Evolutionary conservation across 371 early-diverging fungal species (phyloP).

Genomic region (Haplosporangium sp.): DNA sequence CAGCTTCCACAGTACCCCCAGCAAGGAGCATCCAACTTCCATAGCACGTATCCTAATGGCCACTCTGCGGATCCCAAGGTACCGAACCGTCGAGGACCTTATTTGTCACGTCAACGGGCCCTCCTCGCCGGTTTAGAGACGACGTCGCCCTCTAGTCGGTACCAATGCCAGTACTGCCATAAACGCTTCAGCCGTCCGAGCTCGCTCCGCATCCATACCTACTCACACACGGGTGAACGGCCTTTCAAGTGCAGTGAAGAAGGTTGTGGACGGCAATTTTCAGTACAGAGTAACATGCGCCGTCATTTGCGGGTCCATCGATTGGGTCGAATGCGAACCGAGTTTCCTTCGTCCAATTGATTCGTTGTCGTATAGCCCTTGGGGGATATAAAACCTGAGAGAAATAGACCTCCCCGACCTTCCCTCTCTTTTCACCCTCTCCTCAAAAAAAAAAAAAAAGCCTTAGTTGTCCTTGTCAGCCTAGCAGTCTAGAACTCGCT

Average conservation of each 20-base stretch:
- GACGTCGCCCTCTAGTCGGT: conserved; percentile 57
- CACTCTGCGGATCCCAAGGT: conserved; percentile 4
- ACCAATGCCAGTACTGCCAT: conserved; percentile 74
- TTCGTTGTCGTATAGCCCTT: neutral
- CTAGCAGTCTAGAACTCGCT: neutral
- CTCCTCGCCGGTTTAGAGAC: conserved; percentile 39
- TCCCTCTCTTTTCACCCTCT: too few relatives aligned
- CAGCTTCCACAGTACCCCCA: conserved; percentile 8
- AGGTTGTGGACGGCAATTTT: conserved; percentile 78
- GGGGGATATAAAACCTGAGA: neutral
- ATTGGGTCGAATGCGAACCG: conserved; percentile 40
- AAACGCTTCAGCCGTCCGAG: conserved; percentile 84
- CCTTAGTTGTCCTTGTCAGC: neutral
- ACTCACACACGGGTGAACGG: conserved; percentile 84
- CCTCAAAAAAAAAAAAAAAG: neutral
- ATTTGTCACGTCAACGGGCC: conserved; percentile 33
- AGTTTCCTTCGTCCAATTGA: conserved; percentile 9
- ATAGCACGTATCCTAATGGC: neutral
- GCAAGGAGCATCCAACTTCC: conserved; percentile 4
- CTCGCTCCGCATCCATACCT: conserved; percentile 74
- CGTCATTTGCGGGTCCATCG: conserved; percentile 72
- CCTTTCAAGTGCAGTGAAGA: conserved; percentile 73
- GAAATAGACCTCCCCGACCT: neutral
- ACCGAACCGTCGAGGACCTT: conserved; percentile 38
- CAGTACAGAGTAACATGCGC: conserved; percentile 82